Percentiles rank a stretch among this genome's conserved stretches.
These are phyloP conservation scores for Periconia macrospinosa DNA, from an alignment of 2,329 filamentous ascomycete species.

Conservation along the genomic window DNA sequence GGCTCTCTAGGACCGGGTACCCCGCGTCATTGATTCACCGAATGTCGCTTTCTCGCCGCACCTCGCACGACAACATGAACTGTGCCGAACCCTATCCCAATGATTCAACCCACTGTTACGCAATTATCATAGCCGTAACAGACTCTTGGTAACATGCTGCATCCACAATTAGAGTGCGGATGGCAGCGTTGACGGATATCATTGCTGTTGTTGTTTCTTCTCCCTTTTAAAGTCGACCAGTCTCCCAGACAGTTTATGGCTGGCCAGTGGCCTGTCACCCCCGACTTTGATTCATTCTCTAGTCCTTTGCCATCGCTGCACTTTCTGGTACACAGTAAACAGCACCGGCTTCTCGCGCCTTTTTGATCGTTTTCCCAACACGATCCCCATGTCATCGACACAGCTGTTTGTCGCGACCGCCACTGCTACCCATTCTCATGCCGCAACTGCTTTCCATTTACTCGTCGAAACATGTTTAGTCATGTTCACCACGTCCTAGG, in stretches of 20 bases:
- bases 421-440: background rate
- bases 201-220: background rate
- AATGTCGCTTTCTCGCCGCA: background rate
- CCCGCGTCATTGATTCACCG: slow-evolving; percentile 7
- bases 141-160: background rate
- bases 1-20: slow-evolving; percentile 7
- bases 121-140: too few relatives aligned
- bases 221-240: background rate
- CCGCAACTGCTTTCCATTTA: background rate
- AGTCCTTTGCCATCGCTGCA: background rate
- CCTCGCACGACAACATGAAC: background rate
- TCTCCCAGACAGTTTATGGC: background rate
- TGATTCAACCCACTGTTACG: background rate
- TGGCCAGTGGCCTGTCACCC: background rate
- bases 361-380: background rate
- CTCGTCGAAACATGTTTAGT: background rate
- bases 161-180: background rate
- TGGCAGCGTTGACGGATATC: background rate
- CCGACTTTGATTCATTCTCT: background rate
- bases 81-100: background rate
- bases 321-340: background rate
- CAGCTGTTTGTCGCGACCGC: background rate
- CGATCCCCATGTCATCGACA: background rate
- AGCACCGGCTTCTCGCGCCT: background rate
- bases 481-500: background rate